Conservation (phyloP, 2,329 filamentous ascomycete genomes). For the Colletotrichum tabaci region DNA sequence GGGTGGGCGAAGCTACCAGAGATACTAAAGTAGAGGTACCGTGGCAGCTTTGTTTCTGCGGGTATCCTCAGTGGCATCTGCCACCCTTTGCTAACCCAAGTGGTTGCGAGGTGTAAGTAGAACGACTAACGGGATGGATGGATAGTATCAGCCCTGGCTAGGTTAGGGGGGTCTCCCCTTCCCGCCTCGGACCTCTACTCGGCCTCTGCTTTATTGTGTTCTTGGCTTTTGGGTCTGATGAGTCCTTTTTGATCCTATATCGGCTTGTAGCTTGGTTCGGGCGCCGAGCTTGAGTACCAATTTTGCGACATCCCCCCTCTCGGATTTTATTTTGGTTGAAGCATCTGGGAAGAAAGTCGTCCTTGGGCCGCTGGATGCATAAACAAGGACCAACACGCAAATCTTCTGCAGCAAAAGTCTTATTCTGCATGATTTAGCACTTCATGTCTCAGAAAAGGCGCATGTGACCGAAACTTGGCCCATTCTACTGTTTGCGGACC, state of each 20-base stretch:
- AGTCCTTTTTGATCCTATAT: slow-evolving; percentile 39
- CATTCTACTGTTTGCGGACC: slow-evolving; percentile 31
- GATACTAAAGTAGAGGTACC: slow-evolving; percentile 32
- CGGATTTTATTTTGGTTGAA: not conserved
- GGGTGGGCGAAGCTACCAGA: not conserved
- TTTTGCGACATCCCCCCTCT: not conserved
- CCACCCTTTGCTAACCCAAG: not conserved
- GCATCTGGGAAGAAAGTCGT: not conserved
- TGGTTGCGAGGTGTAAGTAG: slow-evolving; percentile 22
- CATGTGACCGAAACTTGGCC: slow-evolving; percentile 11
- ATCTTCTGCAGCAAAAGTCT: slow-evolving; percentile 36
- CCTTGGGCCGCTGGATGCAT: not conserved
- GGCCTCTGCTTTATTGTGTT: slow-evolving; percentile 22
- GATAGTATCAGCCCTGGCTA: slow-evolving; percentile 27
- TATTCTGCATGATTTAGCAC: slow-evolving; percentile 14
- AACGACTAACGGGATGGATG: slow-evolving; percentile 30
- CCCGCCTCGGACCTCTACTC: slow-evolving; percentile 36
- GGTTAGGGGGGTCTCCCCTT: not conserved
- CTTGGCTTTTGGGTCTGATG: slow-evolving; percentile 17
- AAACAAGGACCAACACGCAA: slow-evolving; percentile 7
- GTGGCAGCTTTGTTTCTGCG: slow-evolving; percentile 19
- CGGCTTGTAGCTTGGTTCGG: slow-evolving; percentile 12
- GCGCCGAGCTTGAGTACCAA: not conserved
- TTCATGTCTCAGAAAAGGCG: slow-evolving; percentile 22
- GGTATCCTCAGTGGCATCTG: not conserved